Evolutionary conservation across 306 rosid species (phyloP).

Genomic region (Hippophae gyantsensis): DNA sequence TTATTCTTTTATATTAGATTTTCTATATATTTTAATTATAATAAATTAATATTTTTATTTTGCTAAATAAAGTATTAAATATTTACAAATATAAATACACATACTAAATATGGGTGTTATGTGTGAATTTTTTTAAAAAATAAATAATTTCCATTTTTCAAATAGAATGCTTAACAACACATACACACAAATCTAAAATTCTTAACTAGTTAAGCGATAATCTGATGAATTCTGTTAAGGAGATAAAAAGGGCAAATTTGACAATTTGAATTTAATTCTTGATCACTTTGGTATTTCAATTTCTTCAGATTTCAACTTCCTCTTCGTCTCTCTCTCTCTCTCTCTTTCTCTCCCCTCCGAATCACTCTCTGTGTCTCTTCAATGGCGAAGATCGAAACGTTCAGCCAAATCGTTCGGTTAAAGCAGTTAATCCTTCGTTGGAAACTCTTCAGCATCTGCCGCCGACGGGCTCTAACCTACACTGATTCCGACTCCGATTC

Average conservation of each 20-base stretch:
- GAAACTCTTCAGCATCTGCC: constrained; percentile 16
- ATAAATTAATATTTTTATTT: no score
- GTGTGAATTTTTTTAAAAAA: no score
- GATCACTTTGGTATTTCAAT: neutral
- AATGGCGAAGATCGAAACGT: constrained; percentile 24
- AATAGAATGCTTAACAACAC: no score
- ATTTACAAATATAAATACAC: no score
- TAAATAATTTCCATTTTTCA: no score
- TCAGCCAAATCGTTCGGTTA: constrained; percentile 41
- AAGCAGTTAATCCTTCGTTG: constrained; percentile 24
- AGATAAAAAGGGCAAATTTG: constrained; percentile 2
- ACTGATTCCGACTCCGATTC: neutral
- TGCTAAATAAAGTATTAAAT: no score
- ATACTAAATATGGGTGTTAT: no score
- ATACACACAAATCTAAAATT: no score
- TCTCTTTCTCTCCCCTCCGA: neutral
- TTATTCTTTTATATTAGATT: no score
- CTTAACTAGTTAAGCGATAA: no score
- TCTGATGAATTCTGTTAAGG: neutral
- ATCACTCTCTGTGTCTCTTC: constrained; percentile 24
- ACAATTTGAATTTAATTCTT: neutral
- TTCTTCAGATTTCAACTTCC: neutral
- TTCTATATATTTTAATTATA: no score
- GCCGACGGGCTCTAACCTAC: neutral
- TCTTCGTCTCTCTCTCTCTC: neutral